Evolutionary conservation across 371 early-diverging fungal genomes (phyloP).

Genomic region (Gilbertella persicaria): DNA sequence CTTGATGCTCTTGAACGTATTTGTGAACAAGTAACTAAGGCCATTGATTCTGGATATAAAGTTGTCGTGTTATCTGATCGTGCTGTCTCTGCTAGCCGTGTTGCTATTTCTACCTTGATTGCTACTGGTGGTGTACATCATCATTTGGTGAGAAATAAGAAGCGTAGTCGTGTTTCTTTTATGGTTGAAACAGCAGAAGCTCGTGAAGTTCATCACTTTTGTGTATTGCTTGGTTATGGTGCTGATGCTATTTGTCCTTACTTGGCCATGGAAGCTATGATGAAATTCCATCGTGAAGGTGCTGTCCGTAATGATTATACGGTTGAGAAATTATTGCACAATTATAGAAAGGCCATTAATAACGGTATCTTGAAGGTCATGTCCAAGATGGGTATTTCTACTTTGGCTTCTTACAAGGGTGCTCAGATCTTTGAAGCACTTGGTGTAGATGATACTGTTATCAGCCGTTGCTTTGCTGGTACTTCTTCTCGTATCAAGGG

Average conservation of each 20-base stretch:
- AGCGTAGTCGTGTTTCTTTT: conserved; percentile 86
- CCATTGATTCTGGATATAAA: conserved; percentile 82
- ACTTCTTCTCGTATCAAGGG: conserved; percentile 96
- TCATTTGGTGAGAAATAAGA: conserved; percentile 84
- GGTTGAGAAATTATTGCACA: conserved; percentile 65
- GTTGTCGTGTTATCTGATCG: conserved; percentile 87
- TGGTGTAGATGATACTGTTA: conserved; percentile 87
- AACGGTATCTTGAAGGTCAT: conserved; percentile 97
- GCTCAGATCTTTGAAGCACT: conserved; percentile 98
- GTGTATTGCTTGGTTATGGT: conserved; percentile 96
- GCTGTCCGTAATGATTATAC: conserved; percentile 57
- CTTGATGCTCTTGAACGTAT: conserved; percentile 77
- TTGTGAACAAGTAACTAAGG: conserved; percentile 77
- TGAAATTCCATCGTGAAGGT: conserved; percentile 85
- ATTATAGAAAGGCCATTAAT: conserved; percentile 85
- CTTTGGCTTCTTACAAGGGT: conserved; percentile 96
- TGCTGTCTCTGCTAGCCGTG: conserved; percentile 64
- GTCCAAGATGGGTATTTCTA: conserved; percentile 99
- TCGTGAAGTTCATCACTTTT: conserved; percentile 95
- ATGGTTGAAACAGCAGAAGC: conserved; percentile 95
- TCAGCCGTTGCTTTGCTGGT: conserved; percentile 89
- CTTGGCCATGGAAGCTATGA: conserved; percentile 84
- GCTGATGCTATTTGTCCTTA: conserved; percentile 97
- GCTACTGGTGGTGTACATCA: conserved; percentile 97
- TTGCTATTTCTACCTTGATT: conserved; percentile 85